Percentiles rank a stretch among this genome's conserved stretches.
These are phyloP conservation scores for Megacollybia platyphylla DNA, from an alignment of 1,284 basidiomycete species.

Conservation along the genomic window DNA sequence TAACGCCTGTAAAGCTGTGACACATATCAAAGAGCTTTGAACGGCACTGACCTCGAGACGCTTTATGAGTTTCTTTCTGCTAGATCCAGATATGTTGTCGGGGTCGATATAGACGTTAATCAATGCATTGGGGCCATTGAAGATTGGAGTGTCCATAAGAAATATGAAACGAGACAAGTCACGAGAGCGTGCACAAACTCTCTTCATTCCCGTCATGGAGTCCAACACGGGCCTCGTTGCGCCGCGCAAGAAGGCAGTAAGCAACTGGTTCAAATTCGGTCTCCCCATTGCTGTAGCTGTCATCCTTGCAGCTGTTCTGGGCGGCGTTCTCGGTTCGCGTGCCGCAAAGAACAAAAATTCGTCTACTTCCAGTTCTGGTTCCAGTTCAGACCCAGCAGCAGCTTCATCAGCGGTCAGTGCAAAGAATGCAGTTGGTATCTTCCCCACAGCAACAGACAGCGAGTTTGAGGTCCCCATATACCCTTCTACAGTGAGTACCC, in stretches of 20 bases:
- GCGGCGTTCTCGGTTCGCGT: slow-evolving; percentile 41
- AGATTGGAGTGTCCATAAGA: too few species aligned
- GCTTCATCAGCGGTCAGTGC: slow-evolving; percentile 43
- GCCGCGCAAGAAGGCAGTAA: slow-evolving; percentile 29
- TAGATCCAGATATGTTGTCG: too few species aligned
- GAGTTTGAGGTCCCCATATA: slow-evolving; percentile 76
- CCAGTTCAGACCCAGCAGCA: slow-evolving; percentile 17
- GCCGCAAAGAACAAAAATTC: slow-evolving; percentile 21
- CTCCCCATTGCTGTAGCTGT: slow-evolving; percentile 52
- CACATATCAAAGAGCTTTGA: too few species aligned
- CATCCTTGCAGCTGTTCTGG: slow-evolving; percentile 68
- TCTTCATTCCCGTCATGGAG: not conserved
- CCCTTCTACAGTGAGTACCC: slow-evolving; percentile 62
- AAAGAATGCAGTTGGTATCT: slow-evolving; percentile 49
- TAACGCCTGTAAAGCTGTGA: too few species aligned
- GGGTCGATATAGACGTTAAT: too few species aligned
- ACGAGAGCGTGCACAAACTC: not conserved
- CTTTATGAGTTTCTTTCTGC: too few species aligned
- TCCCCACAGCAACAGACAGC: slow-evolving; percentile 66
- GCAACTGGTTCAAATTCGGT: slow-evolving; percentile 57
- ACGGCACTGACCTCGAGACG: too few species aligned
- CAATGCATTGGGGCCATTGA: too few species aligned
- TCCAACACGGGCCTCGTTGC: not conserved
- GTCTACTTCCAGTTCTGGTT: slow-evolving; percentile 6
- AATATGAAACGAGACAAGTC: too few species aligned